Evolutionary conservation across 257 asterid genomes (phyloP).

Genomic region (Solanum lycopersicoides): DNA sequence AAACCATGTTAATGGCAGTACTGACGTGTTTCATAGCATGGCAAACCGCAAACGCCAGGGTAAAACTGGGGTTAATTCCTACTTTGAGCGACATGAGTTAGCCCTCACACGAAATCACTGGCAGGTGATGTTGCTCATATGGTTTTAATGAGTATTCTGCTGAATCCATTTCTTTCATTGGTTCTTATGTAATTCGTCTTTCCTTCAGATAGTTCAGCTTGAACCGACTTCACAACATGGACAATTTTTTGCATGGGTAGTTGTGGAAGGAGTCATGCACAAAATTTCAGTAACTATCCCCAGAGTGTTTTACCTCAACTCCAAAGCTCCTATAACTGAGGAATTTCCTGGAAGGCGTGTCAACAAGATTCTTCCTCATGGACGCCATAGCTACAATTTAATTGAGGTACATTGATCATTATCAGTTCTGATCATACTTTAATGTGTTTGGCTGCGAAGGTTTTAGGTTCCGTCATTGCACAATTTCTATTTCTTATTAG

Average conservation of each 20-base stretch:
- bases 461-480: background rate
- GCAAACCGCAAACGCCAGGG: constrained; percentile 39
- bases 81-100: constrained; percentile 70
- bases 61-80: constrained; percentile 59
- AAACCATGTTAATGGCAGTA: constrained; percentile 25
- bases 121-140: constrained; percentile 60
- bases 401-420: constrained; percentile 52
- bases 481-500: constrained; percentile 22
- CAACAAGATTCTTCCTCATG: constrained; percentile 92
- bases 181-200: constrained; percentile 2
- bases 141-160: background rate
- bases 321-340: constrained; percentile 92
- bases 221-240: constrained; percentile 64
- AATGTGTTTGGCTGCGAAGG: background rate
- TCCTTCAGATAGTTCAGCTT: constrained; percentile 75
- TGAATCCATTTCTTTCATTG: constrained; percentile 3
- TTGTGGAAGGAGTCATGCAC: constrained; percentile 83
- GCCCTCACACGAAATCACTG: constrained; percentile 78
- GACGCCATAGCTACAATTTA: constrained; percentile 68
- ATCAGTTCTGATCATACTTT: background rate
- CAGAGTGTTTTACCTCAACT: constrained; percentile 84
- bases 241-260: constrained; percentile 84
- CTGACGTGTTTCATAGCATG: constrained; percentile 22
- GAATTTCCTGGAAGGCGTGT: constrained; percentile 94
- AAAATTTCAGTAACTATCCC: constrained; percentile 71